These are phyloP conservation scores for Clathrus columnatus DNA, from an alignment of 768 basidiomycete genomes.

Conservation along the genomic window DNA sequence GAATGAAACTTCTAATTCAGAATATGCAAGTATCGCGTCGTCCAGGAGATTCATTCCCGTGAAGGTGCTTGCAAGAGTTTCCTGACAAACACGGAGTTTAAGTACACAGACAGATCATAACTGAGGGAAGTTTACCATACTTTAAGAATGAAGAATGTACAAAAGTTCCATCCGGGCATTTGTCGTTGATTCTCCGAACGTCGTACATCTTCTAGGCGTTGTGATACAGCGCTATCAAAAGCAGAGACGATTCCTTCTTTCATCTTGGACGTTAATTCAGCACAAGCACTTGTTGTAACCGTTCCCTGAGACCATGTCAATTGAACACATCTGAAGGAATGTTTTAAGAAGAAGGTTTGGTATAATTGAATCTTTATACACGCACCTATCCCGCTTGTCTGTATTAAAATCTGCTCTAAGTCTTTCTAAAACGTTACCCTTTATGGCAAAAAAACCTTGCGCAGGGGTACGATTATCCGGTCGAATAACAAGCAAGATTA, in stretches of 20 bases:
- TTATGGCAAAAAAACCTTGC: constrained; percentile 74
- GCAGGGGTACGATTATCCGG: constrained; percentile 53
- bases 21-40: constrained; percentile 82
- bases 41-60: constrained; percentile 85
- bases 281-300: constrained; percentile 76
- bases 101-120: not conserved
- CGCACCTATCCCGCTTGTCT: constrained; percentile 78
- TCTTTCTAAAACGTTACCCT: constrained; percentile 80
- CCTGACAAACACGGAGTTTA: constrained; percentile 39
- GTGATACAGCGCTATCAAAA: constrained; percentile 69
- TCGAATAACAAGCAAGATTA: constrained; percentile 78
- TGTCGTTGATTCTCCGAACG: constrained; percentile 82
- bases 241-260: constrained; percentile 85
- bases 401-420: constrained; percentile 86
- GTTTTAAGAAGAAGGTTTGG: constrained; percentile 12
- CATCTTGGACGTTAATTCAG: constrained; percentile 76
- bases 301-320: constrained; percentile 65
- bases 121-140: constrained; percentile 33
- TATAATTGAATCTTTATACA: constrained; percentile 7
- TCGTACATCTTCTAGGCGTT: constrained; percentile 84
- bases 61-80: constrained; percentile 87
- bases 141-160: constrained; percentile 94
- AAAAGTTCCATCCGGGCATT: constrained; percentile 98
- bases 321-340: constrained; percentile 60
- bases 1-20: constrained; percentile 85